These are phyloP conservation scores for Coccomyxa sp. DNA, from an alignment of 139 green algal species.

Conservation along the genomic window DNA sequence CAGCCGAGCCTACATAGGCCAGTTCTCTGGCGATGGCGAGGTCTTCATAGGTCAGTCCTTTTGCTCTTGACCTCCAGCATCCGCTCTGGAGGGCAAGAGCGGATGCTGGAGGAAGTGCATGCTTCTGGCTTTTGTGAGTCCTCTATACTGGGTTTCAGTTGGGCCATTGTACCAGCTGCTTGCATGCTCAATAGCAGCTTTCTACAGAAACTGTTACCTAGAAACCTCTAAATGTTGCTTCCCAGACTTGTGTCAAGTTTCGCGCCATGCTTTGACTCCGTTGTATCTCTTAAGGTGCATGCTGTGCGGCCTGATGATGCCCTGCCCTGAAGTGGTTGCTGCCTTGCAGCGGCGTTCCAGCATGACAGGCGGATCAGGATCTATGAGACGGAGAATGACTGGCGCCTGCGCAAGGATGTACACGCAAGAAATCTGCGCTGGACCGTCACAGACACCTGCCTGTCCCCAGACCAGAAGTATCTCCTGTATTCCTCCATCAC, in stretches of 20 bases:
- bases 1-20: constrained; percentile 86
- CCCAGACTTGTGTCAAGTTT: neutral
- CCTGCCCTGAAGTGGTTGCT: neutral
- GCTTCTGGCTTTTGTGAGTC: neutral
- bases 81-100: no score
- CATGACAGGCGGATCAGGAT: constrained; percentile 66
- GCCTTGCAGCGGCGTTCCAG: constrained; percentile 38
- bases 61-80: neutral
- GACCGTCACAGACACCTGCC: constrained; percentile 78
- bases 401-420: constrained; percentile 73
- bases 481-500: constrained; percentile 80
- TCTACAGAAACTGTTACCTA: neutral
- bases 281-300: neutral
- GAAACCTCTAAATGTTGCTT: neutral
- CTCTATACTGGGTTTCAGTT: neutral
- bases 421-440: constrained; percentile 56
- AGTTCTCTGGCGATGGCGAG: constrained; percentile 74
- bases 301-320: neutral
- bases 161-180: neutral
- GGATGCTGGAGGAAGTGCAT: neutral
- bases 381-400: constrained; percentile 66
- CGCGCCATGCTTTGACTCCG: neutral
- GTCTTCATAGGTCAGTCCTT: constrained; percentile 73
- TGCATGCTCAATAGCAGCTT: neutral
- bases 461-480: constrained; percentile 70